A percentile compares a stretch with the other conserved stretches of the same genome.
phyloP scores from a whole-genome alignment of 805 yeast genomes.

The Barnettozyma californica region DNA sequence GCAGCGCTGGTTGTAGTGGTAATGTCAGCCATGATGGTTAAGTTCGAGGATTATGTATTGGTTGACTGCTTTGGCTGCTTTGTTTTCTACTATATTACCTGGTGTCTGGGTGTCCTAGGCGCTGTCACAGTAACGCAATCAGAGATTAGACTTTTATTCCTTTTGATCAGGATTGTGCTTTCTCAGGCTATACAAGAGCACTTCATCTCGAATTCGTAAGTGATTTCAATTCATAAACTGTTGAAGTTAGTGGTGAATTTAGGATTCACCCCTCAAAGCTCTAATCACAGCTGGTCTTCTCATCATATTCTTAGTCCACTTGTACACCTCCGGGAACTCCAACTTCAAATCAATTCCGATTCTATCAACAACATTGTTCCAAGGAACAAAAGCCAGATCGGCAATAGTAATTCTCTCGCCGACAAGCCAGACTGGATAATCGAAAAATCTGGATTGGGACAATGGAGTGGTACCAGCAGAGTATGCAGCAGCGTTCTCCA shows the following conservation, averaged over 20 bases:
- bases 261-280: constrained; percentile 69
- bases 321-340: constrained; percentile 92
- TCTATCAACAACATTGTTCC: constrained; percentile 94
- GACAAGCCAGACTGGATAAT: constrained; percentile 92
- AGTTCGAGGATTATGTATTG: neutral
- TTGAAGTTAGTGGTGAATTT: neutral
- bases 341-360: constrained; percentile 82
- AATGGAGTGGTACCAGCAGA: constrained; percentile 85
- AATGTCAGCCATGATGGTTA: neutral
- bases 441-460: constrained; percentile 80
- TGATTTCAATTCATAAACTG: neutral
- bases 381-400: constrained; percentile 88
- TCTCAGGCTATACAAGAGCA: neutral
- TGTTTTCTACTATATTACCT: neutral
- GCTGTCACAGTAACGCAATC: no score
- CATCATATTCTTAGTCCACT: constrained; percentile 96
- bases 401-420: constrained; percentile 83
- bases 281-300: constrained; percentile 86
- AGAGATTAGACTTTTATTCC: neutral
- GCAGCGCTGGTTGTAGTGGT: constrained; percentile 23
- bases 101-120: neutral
- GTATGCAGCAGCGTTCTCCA: constrained; percentile 82
- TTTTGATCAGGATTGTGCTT: neutral
- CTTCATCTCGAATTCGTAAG: neutral
- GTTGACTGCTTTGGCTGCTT: neutral